Base-by-base conservation (phyloP, 1,284 basidiomycete species). In the Agaricales sp. region DNA sequence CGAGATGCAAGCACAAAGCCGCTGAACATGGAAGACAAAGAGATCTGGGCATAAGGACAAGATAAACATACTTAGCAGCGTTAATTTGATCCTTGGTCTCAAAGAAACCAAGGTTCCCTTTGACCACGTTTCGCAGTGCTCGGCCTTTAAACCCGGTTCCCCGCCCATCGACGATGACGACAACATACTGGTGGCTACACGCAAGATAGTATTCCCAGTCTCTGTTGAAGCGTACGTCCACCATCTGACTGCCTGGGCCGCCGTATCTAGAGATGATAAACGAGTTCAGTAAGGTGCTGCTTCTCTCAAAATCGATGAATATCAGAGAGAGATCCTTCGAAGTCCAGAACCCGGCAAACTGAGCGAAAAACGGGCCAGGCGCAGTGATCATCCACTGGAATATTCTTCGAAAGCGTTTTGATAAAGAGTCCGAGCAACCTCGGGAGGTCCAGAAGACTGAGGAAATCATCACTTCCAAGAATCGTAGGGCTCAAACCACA, bases 101-200 rank as follows among this genome's bases (percentile, higher is more conserved):
- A 65, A 78, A 85, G 58, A 80, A 80, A 0, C 95, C 95, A 3
- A 98, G 70, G 58, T 94, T 80, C 48, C 84, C 79, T 56, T 87
- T 85, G 3, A 98, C 87, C 0, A 82, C 76, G 61, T 92, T 92
- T 50, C 94, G 73, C 63, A 96, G 68, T 51, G 69, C 68, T 24
- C 92, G 75, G 0, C 95, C 95, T 62, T 87, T 89, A 67, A 75
- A 90, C 1, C 95, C 95, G 0, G 95, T 98, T 0, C 94, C 94
- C n/a, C 94, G 78, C 0, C 91, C 92, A 62, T 98, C 95, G 39
- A 97, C 84, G 12, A 78, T 68, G 44, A 96, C 88, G 21, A 95
- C 74, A 43, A 99, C 75, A 63, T 95, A 97, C 55, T 91, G 81
- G 41, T 91, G 69, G 23, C 79, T 76, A 55, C 86, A 86, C 2